Evolutionary conservation across 495 filamentous ascomycete species (phyloP).

Genomic region (Penicillium waksmanii): DNA sequence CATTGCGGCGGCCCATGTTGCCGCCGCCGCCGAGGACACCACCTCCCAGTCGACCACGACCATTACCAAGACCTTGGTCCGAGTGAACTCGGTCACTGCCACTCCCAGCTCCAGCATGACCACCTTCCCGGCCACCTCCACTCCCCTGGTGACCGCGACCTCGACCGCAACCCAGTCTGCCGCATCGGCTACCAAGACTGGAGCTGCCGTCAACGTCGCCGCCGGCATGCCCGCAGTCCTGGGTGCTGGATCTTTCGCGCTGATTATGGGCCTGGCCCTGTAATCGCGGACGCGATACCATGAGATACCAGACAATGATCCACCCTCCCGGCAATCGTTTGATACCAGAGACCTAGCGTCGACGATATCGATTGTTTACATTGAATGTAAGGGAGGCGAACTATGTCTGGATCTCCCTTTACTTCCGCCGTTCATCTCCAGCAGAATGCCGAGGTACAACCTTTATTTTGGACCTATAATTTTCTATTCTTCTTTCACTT

Average conservation of each 20-base stretch:
- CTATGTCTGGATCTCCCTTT: constrained; percentile 3
- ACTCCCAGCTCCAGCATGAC: constrained; percentile 27
- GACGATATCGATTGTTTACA: neutral
- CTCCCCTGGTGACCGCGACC: constrained; percentile 21
- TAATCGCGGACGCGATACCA: constrained; percentile 24
- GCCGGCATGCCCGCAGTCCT: constrained; percentile 40
- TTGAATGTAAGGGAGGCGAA: constrained; percentile 6
- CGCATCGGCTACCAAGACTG: constrained; percentile 27
- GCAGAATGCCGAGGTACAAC: constrained; percentile 27
- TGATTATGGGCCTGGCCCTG: constrained; percentile 40
- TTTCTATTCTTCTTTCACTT: constrained; percentile 24
- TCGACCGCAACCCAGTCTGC: constrained; percentile 27
- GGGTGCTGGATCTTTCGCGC: constrained; percentile 42
- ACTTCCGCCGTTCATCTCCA: constrained; percentile 30
- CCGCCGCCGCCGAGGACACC: constrained; percentile 29
- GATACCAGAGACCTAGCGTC: neutral
- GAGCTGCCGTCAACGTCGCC: constrained; percentile 27
- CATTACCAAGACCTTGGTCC: constrained; percentile 40
- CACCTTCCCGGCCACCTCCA: constrained; percentile 24
- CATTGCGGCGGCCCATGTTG: constrained; percentile 37
- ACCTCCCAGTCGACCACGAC: constrained; percentile 38
- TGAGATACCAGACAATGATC: constrained; percentile 3
- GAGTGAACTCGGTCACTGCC: constrained; percentile 35
- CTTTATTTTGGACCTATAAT: constrained; percentile 25
- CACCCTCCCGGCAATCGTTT: constrained; percentile 1